These are phyloP conservation scores for Amoebophrya sp. DNA, from an alignment of 169 alveolate genomes.

Conservation along the genomic window DNA sequence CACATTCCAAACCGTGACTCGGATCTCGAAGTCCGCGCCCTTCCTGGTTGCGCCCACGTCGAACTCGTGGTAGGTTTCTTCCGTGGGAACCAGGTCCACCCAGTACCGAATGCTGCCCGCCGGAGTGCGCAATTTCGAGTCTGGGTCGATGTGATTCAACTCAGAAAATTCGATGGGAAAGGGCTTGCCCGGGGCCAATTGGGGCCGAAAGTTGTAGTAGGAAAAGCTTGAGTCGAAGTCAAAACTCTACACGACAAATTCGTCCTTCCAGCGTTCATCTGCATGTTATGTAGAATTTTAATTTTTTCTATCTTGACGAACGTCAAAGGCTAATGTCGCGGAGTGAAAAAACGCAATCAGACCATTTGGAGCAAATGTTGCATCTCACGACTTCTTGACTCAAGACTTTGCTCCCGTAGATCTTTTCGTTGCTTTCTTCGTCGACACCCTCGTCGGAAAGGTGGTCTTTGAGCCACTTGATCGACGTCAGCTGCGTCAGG, in stretches of 20 bases:
- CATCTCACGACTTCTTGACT: too few relatives aligned
- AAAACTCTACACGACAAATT: too few relatives aligned
- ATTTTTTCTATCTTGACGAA: too few relatives aligned
- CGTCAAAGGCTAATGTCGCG: too few relatives aligned
- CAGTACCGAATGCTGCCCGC: background rate
- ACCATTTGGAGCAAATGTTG: too few relatives aligned
- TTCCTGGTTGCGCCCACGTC: background rate
- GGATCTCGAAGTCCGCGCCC: background rate
- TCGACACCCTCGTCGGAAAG: slow-evolving; percentile 10
- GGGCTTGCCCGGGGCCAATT: background rate
- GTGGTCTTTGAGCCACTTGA: background rate
- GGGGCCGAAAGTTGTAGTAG: too few relatives aligned
- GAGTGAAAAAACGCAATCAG: too few relatives aligned
- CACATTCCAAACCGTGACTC: background rate
- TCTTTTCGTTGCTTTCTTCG: background rate
- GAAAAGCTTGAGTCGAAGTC: too few relatives aligned
- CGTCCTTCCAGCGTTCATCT: too few relatives aligned
- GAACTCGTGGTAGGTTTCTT: background rate
- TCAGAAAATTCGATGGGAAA: background rate
- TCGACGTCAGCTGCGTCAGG: background rate
- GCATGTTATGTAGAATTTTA: too few relatives aligned
- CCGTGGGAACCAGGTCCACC: slow-evolving; percentile 9
- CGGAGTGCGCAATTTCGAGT: background rate
- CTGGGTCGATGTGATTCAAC: background rate
- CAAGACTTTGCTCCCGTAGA: background rate